These are phyloP conservation scores for Hyphopichia fennica DNA, from an alignment of 1,139 yeast species.

Conservation along the genomic window DNA sequence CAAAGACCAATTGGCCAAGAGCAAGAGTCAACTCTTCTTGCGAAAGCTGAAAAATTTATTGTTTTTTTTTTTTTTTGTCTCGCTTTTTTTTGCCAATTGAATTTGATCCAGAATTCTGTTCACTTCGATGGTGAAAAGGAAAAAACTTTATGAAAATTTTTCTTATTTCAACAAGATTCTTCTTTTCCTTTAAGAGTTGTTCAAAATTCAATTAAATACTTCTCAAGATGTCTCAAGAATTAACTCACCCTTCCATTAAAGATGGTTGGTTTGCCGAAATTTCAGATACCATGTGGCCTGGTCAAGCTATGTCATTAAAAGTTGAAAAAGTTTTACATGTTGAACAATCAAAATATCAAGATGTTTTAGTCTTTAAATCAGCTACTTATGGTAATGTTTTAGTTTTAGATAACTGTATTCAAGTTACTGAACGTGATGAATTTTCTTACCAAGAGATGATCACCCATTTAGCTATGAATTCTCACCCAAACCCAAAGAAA, in stretches of 20 bases:
- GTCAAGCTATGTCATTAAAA: conserved; percentile 86
- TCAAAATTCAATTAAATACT: not conserved
- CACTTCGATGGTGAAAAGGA: not conserved
- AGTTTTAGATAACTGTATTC: conserved; percentile 88
- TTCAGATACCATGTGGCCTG: conserved; percentile 91
- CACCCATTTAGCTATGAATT: conserved; percentile 82
- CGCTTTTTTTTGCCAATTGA: not conserved
- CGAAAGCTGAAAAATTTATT: not conserved
- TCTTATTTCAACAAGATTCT: not conserved
- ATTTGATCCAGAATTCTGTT: not conserved
- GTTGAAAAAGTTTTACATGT: conserved; percentile 81
- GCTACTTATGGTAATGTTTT: conserved; percentile 88
- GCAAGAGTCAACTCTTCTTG: too few relatives aligned
- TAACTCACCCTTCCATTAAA: conserved; percentile 66
- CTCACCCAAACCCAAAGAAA: conserved; percentile 87
- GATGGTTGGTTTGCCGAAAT: conserved; percentile 94
- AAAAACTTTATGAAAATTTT: too few relatives aligned
- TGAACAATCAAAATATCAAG: conserved; percentile 84
- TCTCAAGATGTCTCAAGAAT: conserved; percentile 34
- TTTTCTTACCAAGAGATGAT: conserved; percentile 96
- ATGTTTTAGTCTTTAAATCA: conserved; percentile 83
- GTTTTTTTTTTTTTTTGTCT: not conserved
- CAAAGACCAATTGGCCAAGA: too few relatives aligned
- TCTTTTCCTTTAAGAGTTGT: not conserved
- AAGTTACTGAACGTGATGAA: conserved; percentile 93